phyloP scores from a whole-genome alignment of 2,329 filamentous ascomycete species.

The Lecanicillium sp. region DNA sequence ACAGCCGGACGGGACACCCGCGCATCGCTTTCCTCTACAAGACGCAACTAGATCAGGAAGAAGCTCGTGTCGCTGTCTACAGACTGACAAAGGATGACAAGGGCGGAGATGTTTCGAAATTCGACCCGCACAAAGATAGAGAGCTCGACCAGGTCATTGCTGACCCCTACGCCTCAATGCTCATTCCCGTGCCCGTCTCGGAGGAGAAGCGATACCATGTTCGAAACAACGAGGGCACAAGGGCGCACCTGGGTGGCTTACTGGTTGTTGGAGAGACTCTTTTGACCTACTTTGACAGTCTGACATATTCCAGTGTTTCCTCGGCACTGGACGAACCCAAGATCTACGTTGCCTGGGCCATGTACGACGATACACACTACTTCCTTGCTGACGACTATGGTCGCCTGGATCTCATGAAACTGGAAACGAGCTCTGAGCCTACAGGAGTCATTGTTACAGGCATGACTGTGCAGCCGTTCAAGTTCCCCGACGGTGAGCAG shows the following conservation, averaged over 20 bases:
- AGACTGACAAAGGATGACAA: slow-evolving; percentile 53
- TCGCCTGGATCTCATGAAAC: slow-evolving; percentile 73
- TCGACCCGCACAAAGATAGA: slow-evolving; percentile 50
- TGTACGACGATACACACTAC: slow-evolving; percentile 74
- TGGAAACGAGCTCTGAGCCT: slow-evolving; percentile 61
- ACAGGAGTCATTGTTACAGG: slow-evolving; percentile 61
- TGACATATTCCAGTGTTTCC: slow-evolving; percentile 60
- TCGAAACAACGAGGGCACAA: slow-evolving; percentile 46
- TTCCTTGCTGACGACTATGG: slow-evolving; percentile 92
- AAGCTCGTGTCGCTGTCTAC: slow-evolving; percentile 53
- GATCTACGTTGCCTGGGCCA: slow-evolving; percentile 88
- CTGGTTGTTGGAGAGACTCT: slow-evolving; percentile 74
- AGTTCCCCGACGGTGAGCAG: slow-evolving; percentile 22
- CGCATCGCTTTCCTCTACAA: slow-evolving; percentile 55
- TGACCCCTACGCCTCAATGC: slow-evolving; percentile 51
- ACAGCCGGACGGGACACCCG: slow-evolving; percentile 53
- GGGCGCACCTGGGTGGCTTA: slow-evolving; percentile 61
- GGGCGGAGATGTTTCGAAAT: slow-evolving; percentile 46
- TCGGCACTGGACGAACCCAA: slow-evolving; percentile 65
- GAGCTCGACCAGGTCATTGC: slow-evolving; percentile 47
- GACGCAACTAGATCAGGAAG: slow-evolving; percentile 43
- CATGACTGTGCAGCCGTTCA: slow-evolving; percentile 57
- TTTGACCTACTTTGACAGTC: slow-evolving; percentile 78
- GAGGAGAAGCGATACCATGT: slow-evolving; percentile 56
- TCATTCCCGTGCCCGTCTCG: slow-evolving; percentile 57